phyloP scores from a whole-genome alignment of 2,329 filamentous ascomycete genomes.

The Emergomyces africanus region DNA sequence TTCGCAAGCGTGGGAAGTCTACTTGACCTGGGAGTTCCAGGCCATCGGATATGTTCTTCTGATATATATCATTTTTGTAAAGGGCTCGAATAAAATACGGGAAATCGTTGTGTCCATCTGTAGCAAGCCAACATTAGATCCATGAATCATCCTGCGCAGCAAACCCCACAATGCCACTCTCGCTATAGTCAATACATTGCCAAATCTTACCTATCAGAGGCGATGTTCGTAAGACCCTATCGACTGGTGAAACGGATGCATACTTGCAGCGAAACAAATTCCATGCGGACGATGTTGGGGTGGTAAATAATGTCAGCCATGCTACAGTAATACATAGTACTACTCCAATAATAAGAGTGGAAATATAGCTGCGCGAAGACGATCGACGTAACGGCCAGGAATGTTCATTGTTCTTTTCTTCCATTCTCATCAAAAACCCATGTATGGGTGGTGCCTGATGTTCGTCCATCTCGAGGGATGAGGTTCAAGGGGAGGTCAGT shows the following conservation, averaged over 20 bases:
- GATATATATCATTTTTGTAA: constrained; percentile 69
- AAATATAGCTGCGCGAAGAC: neutral
- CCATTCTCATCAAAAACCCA: neutral
- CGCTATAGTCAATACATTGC: neutral
- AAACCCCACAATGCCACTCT: neutral
- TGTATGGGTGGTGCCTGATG: neutral
- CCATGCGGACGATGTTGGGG: neutral
- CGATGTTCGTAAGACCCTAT: constrained; percentile 10
- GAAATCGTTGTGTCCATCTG: constrained; percentile 86
- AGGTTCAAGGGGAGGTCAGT: neutral
- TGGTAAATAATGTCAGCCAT: neutral
- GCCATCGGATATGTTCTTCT: constrained; percentile 55
- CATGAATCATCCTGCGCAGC: no score
- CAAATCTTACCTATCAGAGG: constrained; percentile 35
- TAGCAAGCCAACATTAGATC: neutral
- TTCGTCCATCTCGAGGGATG: neutral
- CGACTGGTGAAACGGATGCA: neutral
- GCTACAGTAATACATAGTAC: neutral
- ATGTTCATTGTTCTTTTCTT: neutral
- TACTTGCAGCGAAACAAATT: neutral
- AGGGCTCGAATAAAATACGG: constrained; percentile 54
- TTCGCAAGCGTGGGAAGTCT: constrained; percentile 61
- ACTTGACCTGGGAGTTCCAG: constrained; percentile 59
- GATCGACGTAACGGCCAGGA: neutral
- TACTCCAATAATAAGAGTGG: neutral